These are phyloP conservation scores for Aspergillus brunneoviolaceus DNA, from an alignment of 2,329 filamentous ascomycete genomes.

Conservation along the genomic window DNA sequence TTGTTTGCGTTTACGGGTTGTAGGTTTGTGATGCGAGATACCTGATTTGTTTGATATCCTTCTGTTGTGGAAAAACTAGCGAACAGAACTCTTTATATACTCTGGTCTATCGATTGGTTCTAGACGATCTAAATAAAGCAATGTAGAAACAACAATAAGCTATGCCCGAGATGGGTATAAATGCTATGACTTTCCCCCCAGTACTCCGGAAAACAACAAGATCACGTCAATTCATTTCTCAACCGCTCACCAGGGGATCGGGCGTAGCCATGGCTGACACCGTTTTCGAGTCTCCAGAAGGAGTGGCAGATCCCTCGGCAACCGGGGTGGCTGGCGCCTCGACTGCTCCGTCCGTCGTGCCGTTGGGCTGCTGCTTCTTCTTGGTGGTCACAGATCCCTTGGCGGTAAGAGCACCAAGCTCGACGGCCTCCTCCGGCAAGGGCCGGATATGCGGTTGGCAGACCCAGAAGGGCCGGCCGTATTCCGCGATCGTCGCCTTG, in stretches of 20 bases:
- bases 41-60: background rate
- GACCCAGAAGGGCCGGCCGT: constrained; percentile 84
- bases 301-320: background rate
- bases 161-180: constrained; percentile 9
- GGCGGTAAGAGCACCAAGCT: constrained; percentile 72
- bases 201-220: background rate
- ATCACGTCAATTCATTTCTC: constrained; percentile 2
- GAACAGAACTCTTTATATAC: background rate
- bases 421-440: constrained; percentile 80
- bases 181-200: background rate
- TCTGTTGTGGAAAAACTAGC: background rate
- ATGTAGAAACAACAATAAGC: background rate
- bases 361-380: constrained; percentile 55
- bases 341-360: constrained; percentile 17
- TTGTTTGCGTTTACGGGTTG: too few species aligned
- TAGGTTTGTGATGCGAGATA: background rate
- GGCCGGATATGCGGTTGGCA: constrained; percentile 85
- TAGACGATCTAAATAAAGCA: background rate
- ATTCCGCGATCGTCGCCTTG: constrained; percentile 65
- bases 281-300: constrained; percentile 13
- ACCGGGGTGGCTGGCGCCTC: constrained; percentile 7
- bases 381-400: constrained; percentile 68
- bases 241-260: constrained; percentile 33
- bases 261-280: constrained; percentile 25
- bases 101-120: background rate